These are phyloP conservation scores for Byssothecium circinans DNA, from an alignment of 2,329 filamentous ascomycete genomes.

Conservation along the genomic window DNA sequence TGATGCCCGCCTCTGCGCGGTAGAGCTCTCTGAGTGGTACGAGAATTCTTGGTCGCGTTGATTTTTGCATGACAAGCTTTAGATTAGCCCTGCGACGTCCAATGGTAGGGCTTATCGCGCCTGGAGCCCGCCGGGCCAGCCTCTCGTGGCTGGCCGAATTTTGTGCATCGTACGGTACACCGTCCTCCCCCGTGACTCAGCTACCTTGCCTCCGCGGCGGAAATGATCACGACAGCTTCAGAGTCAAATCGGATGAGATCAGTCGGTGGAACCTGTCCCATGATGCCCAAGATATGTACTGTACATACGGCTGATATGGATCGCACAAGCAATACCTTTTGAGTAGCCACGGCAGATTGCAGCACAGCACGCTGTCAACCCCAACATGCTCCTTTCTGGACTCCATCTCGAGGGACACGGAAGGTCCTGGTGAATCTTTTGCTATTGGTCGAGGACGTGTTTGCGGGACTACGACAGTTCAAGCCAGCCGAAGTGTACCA, in stretches of 20 bases:
- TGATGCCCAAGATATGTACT: constrained; percentile 5
- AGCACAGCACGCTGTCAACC: not conserved
- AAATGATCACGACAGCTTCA: constrained; percentile 35
- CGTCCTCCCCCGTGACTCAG: constrained; percentile 16
- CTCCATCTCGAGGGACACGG: no score
- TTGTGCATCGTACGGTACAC: constrained; percentile 22
- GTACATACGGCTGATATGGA: no score
- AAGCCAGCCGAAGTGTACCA: no score
- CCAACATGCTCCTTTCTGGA: no score
- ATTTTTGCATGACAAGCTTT: constrained; percentile 44
- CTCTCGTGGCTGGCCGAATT: constrained; percentile 22
- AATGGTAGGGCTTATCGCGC: constrained; percentile 26
- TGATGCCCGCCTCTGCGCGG: constrained; percentile 17
- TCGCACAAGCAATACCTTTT: constrained; percentile 26
- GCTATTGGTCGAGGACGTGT: no score
- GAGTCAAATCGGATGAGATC: constrained; percentile 7
- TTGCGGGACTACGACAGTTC: no score
- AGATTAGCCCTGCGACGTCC: constrained; percentile 24
- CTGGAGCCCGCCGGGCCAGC: constrained; percentile 17
- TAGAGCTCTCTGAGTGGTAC: no score
- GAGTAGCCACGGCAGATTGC: not conserved
- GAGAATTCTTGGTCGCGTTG: constrained; percentile 22
- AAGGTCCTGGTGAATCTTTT: no score
- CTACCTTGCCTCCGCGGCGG: constrained; percentile 31
- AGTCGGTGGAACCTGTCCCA: constrained; percentile 20